Base-by-base conservation (phyloP, 495 filamentous ascomycete species). In the Xylona heveae region DNA sequence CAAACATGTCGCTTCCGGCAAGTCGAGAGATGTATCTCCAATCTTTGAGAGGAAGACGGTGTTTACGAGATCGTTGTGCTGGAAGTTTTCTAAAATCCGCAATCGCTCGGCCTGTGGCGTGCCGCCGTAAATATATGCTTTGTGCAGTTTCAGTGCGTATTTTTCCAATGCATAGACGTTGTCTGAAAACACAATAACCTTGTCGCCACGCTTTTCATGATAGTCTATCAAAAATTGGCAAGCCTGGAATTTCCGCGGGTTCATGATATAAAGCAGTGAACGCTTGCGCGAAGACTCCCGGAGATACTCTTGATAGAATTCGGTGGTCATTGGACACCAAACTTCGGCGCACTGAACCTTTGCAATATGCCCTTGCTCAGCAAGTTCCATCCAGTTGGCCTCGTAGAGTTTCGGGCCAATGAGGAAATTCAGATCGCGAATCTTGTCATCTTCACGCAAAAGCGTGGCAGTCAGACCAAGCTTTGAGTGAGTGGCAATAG, bases 341-440 rank as follows among this genome's bases (percentile, higher is more conserved):
- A 97, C 88, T 48, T 97, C 88, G 28, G 88, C 88, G 52, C 88
- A 97, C 44, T 97, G 88, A 1, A 97, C 88, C 42, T 80, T 81
- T 25, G 88, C 88, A 46, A 97, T 97, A 48, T 95, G 88, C 9
- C 88, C 88, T 51, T 93, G 79, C 37, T 94, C 78, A 0, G 84
- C 83, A 25, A 97, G 67, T 50, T 97, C 85, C 78, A 95, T 93
- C 88, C 88, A 97, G 50, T 97, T 97, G 17, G 88, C 88, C 49
- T 97, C 88, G 52, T 92, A 97, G 1, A 97, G 63, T 46, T 97
- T 97, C 3, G 88, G 88, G 0, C 88, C 88, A 50, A 97, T 95
- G 44, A 97, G 59, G 50, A 94, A 95, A 50, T 97, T 97, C 30
- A 97, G 58, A 62, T 95, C 84, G 14, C 75, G 77, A 43, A 97